These are phyloP conservation scores for Zostera marina DNA, from an alignment of 116 monocot genomes.

Conservation along the genomic window DNA sequence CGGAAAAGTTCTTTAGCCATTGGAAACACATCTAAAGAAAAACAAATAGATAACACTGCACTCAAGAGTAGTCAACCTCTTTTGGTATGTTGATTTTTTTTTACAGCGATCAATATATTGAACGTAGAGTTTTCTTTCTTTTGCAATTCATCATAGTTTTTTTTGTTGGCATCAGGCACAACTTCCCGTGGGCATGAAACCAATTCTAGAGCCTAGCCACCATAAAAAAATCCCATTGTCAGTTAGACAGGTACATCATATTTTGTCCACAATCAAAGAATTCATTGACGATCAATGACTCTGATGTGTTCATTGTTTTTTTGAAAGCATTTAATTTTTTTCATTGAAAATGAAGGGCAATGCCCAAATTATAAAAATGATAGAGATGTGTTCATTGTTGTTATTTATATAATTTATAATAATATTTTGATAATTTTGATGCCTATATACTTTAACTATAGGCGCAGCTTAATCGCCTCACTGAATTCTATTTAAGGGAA, in stretches of 20 bases:
- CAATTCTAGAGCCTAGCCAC: slow-evolving; percentile 29
- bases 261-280: not conserved
- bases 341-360: too few relatives aligned
- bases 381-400: not conserved
- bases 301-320: not conserved
- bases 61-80: slow-evolving; percentile 62
- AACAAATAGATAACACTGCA: slow-evolving; percentile 22
- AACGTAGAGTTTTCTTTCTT: not conserved
- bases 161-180: slow-evolving; percentile 42
- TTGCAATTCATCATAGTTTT: not conserved
- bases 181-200: slow-evolving; percentile 72
- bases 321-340: too few relatives aligned
- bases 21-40: slow-evolving; percentile 14
- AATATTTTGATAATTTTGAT: not conserved
- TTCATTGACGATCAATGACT: not conserved
- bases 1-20: slow-evolving; percentile 41
- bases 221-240: slow-evolving; percentile 64
- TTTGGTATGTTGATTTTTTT: slow-evolving; percentile 35
- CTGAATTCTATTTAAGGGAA: slow-evolving; percentile 63
- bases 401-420: not conserved
- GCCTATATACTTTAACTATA: slow-evolving; percentile 13
- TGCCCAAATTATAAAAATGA: too few relatives aligned
- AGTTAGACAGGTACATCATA: slow-evolving; percentile 63
- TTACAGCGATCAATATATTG: not conserved
- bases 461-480: slow-evolving; percentile 74